Evolutionary conservation across 768 basidiomycete genomes (phyloP), one percentile per base, ranked within the genome.

Genomic region (Hydnum rufescens): DNA sequence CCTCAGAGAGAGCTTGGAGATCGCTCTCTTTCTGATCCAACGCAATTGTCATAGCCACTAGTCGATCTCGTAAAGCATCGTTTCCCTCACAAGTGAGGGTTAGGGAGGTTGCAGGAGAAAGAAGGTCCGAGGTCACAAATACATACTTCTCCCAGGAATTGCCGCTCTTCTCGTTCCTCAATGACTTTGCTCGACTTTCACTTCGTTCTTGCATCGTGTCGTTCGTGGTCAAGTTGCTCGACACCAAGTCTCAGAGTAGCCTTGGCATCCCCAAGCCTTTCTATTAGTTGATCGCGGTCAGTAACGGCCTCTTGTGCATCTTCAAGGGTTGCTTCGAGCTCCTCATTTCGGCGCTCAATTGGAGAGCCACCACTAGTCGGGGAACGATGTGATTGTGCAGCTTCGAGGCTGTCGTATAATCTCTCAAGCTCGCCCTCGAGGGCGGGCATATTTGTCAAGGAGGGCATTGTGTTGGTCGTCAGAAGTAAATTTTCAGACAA

Each of bases 11-110:
- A 1, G 50, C 49, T n/a, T 52, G 16, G 22, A 52, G 22, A 5
- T 53, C 51, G 22, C 16, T 30, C 4, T 50, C 48, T 29, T 77
- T 82, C 64, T 85, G 79, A 64, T 86, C 81, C 26, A 88, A 66
- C 64, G 87, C 85, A 56, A 89, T 87, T 62, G 78, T 72, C 1
- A 77, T 74, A 0, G 82, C 85, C 1, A 86, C 85, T 5, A 86
- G 70, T 63, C 76, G 78, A 66, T 89, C 86, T 47, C 77, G 70
- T 32, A 81, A 63, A 0, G 77, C 71, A 58, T 85, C 84, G 48
- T 36, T 32, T 32, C 32, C 53, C 51, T 54, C 8, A n/a, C n/a
- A 8, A 13, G 54, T 42, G 87, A 60, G 58, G 78, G 78, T 2
- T 82, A 81, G 60, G 29, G 28, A n/a, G 31, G 23, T 18, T 31